Evolutionary conservation across 192 early-diverging fungal species (phyloP), one percentile per base, ranked within the genome.

Genomic region (Phycomyces blakesleeanus): DNA sequence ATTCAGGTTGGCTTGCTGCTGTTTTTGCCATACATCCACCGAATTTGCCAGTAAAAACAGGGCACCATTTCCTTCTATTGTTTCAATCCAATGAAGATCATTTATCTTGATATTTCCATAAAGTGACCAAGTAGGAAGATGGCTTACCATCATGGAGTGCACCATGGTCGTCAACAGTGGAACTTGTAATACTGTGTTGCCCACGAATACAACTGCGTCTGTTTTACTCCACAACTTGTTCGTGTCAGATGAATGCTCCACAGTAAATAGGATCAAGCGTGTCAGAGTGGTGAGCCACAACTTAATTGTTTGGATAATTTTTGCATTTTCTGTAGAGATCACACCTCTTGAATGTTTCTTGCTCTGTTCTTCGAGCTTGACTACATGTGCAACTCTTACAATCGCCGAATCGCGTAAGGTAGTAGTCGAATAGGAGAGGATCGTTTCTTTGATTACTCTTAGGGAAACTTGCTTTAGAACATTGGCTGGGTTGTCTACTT

Each of bases 1-100:
- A n/a, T n/a, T n/a, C 34, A n/a, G 21, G 14, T 55, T 66, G 25
- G 25, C 12, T 5, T 20, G 5, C 12, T 20, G 16, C 21, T 21
- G 10, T 11, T 44, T 51, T 10, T 67, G 53, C 37, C 44, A 68
- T 42, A 61, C n/a, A 18, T 51, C 60, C n/a, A 66, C 37, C 39
- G 70, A 24, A 26, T 75, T 75, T 15, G 54, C 67, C 8, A 70
- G 25, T 26, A 75, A 39, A 62, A 75, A 75, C 9, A 75, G 9
- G 25, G 54, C 65, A 2, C 59, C 64, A 14, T 75, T 69, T 7
- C 67, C 73, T 0, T 42, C 63, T 1, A 75, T 16, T 3, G 29
- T 25, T 16, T 16, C 42, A 6, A 29, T 37, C 16, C 29, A 54
- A 27, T 51, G 20, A 7, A 62, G 20, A 16, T 22, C 18, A 37